A percentile compares a stretch with the other conserved stretches of the same genome.
Conservation (phyloP, 2,329 filamentous ascomycete species). For the Phoma sp. region DNA sequence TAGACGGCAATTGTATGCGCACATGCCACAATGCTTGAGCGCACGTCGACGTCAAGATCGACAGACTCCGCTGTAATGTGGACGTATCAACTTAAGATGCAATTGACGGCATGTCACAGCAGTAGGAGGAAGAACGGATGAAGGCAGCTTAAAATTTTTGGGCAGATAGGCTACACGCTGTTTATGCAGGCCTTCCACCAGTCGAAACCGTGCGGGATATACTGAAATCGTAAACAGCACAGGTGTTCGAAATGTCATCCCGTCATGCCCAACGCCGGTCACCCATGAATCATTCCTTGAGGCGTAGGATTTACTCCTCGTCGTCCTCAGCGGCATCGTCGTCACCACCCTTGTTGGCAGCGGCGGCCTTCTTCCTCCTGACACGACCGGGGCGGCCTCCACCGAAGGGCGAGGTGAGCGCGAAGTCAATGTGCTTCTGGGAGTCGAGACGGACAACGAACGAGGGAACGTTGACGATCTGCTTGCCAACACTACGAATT, state of each 20-base stretch:
- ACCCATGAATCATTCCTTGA: conserved; percentile 43
- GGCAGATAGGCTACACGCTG: conserved; percentile 37
- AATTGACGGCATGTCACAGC: conserved; percentile 4
- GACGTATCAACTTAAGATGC: neutral
- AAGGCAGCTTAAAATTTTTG: conserved; percentile 46
- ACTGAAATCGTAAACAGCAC: conserved; percentile 38
- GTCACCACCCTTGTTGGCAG: conserved; percentile 83
- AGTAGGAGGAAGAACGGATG: conserved; percentile 23
- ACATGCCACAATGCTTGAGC: neutral
- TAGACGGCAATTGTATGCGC: neutral
- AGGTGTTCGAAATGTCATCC: conserved; percentile 41
- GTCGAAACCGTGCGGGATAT: conserved; percentile 40
- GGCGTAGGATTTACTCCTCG: conserved; percentile 61
- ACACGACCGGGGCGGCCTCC: conserved; percentile 97
- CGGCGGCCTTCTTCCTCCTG: conserved; percentile 99
- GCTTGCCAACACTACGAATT: conserved; percentile 86
- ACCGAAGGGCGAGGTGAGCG: conserved; percentile 95
- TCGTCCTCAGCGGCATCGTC: conserved; percentile 90
- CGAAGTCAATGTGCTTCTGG: conserved; percentile 99
- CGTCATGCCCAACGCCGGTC: conserved; percentile 47
- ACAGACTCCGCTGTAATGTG: neutral
- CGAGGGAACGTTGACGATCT: conserved; percentile 99
- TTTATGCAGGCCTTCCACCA: conserved; percentile 37
- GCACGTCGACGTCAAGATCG: neutral
- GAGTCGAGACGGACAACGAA: conserved; percentile 99